Evolutionary conservation across 1,284 basidiomycete genomes (phyloP), one percentile per base, ranked within the genome.

Genomic region (Spongiforma sp.): DNA sequence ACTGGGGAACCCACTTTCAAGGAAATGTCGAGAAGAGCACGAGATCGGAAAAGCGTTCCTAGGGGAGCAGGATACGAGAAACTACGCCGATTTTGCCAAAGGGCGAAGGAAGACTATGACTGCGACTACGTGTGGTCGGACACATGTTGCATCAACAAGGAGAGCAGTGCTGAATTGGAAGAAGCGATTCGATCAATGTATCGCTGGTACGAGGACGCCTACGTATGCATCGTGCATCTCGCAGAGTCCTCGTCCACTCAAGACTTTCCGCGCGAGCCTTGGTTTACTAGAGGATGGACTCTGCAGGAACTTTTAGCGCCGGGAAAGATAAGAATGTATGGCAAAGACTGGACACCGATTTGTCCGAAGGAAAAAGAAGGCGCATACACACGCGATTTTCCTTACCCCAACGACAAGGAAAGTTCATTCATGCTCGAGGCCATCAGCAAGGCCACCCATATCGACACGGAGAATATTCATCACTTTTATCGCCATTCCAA

Each of bases 181-280:
- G 69, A 72, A 21, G 68, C 68, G 17, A 70, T 73, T 53, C 68
- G 68, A 3, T 71, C 69, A 0, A 71, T 73, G 69, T 73, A 63
- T 39, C 56, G 65, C 9, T 71, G 70, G 71, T 71, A 71, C 59
- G 62, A 48, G 1, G 57, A 55, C 19, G 67, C 71, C 7, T 48
- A 53, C 1, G 65, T 73, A 8, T 70, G 69, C 61, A 65, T 71
- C 58, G 61, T 71, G 11, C 62, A 70, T 56, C 57, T 73, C 10
- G 57, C 65, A 8, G 4, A 62, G 50, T 68, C 69, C 11, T 57
- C 17, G 28, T 33, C 60, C 10, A 19, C 67, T 10, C 26, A 37
- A 7, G 69, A 70, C 43, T 71, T 73, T 24, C 36, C 37, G 21
- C 46, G 21, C 4, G 69, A 70, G 14, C 69, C 62, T 8, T 70